Evolutionary conservation across 352 stramenopile genomes (phyloP).

Genomic region (Globisporangium barbulae): DNA sequence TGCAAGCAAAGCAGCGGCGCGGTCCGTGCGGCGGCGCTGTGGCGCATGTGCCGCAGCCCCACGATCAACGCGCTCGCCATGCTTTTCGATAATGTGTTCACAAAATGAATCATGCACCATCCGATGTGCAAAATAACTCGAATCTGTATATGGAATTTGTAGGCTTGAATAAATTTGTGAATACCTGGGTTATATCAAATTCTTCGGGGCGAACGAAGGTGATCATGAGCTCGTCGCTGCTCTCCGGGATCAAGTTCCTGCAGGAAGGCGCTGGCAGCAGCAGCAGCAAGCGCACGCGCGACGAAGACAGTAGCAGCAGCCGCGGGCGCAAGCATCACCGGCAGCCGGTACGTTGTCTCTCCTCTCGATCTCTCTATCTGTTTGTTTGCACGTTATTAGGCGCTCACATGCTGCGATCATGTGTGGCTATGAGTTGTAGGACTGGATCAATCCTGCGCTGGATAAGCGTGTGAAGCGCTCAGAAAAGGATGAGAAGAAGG

Average conservation of each 20-base stretch:
- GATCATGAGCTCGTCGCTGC: conserved; percentile 41
- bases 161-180: too few species aligned
- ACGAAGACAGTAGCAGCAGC: conserved; percentile 17
- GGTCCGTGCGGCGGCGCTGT: background rate
- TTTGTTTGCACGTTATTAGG: background rate
- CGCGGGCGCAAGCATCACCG: conserved; percentile 15
- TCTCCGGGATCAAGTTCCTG: conserved; percentile 74
- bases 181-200: too few species aligned
- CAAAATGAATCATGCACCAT: too few species aligned
- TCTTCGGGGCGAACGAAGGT: background rate
- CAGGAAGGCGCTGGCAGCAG: conserved; percentile 25
- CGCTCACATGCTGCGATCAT: background rate
- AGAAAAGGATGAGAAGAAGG: conserved; percentile 17
- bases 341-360: conserved; percentile 16
- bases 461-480: conserved; percentile 32
- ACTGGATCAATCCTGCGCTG: conserved; percentile 41
- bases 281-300: conserved; percentile 12
- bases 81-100: background rate
- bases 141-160: background rate
- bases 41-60: conserved; percentile 9
- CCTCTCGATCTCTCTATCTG: background rate
- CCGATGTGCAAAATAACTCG: too few species aligned
- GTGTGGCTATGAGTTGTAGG: conserved; percentile 10
- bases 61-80: conserved; percentile 9
- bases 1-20: conserved; percentile 3